These are phyloP conservation scores for Trichoderma sp. DNA, from an alignment of 2,329 filamentous ascomycete species.

Conservation along the genomic window DNA sequence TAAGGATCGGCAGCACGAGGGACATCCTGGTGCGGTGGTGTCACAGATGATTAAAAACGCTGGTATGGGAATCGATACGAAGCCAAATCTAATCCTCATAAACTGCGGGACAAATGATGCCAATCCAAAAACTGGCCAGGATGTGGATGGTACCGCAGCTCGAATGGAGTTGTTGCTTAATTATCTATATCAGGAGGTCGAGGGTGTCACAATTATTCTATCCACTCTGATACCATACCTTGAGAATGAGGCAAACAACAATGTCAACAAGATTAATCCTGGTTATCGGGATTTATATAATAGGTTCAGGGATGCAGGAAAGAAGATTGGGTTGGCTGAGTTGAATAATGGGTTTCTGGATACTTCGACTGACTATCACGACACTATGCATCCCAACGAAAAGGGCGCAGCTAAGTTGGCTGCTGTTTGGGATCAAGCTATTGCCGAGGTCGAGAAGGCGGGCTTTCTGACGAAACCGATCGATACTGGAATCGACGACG, in stretches of 20 bases:
- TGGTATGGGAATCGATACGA: neutral
- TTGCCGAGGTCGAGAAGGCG: neutral
- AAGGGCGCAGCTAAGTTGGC: neutral
- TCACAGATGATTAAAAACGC: neutral
- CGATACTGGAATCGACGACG: neutral
- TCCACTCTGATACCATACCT: neutral
- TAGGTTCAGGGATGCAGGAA: neutral
- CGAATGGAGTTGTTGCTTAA: neutral
- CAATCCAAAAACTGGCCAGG: neutral
- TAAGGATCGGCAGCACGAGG: neutral
- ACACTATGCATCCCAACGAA: neutral
- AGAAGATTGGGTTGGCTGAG: neutral
- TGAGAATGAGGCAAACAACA: neutral
- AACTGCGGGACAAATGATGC: neutral
- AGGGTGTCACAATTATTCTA: neutral
- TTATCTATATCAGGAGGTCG: neutral
- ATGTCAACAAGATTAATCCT: neutral
- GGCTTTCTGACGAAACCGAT: neutral
- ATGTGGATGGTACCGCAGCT: neutral
- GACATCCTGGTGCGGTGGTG: neutral
- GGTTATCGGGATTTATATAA: neutral
- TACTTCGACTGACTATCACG: neutral
- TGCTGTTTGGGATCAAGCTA: neutral
- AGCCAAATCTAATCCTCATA: neutral
- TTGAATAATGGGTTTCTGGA: neutral